A percentile compares a stretch with the other conserved stretches of the same genome.
Evolutionary conservation across 1,284 basidiomycete species (phyloP).

Genomic region (Afroboletus lepidellus): DNA sequence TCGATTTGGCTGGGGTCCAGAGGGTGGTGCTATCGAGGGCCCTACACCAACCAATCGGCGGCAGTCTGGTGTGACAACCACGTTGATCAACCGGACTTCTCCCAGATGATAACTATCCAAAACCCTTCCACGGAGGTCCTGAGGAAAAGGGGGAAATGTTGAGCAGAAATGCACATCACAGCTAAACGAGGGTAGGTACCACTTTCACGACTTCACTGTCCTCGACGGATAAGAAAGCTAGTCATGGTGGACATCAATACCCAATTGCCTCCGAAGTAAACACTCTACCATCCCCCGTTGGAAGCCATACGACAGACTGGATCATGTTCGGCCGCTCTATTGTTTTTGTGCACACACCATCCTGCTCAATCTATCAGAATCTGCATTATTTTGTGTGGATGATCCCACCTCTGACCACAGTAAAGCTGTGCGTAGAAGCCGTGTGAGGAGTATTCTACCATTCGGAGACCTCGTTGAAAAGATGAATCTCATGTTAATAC

Average conservation of each 20-base stretch:
- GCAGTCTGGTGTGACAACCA: constrained; percentile 69
- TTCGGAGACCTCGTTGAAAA: constrained; percentile 57
- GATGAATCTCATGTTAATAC: constrained; percentile 4
- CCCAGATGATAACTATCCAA: constrained; percentile 63
- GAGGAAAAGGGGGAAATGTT: constrained; percentile 8
- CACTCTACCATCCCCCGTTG: constrained; percentile 56
- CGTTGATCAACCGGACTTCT: constrained; percentile 67
- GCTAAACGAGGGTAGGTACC: constrained; percentile 30
- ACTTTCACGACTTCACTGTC: constrained; percentile 49
- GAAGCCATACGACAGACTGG: constrained; percentile 72
- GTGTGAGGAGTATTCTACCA: constrained; percentile 62
- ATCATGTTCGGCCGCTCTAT: constrained; percentile 62
- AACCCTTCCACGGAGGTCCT: constrained; percentile 60
- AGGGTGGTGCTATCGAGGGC: constrained; percentile 57
- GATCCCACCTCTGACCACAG: constrained; percentile 65
- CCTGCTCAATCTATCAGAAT: constrained; percentile 39
- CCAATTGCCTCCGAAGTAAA: constrained; percentile 5
- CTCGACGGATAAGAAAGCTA: constrained; percentile 60
- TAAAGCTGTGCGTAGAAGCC: constrained; percentile 66
- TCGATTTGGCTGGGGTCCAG: constrained; percentile 69
- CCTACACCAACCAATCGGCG: constrained; percentile 68
- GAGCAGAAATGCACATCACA: constrained; percentile 5
- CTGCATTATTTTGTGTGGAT: constrained; percentile 19
- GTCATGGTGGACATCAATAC: constrained; percentile 16
- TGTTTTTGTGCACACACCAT: constrained; percentile 69